Evolutionary conservation across 768 basidiomycete genomes (phyloP).

Genomic region (Leccinellum luteum): DNA sequence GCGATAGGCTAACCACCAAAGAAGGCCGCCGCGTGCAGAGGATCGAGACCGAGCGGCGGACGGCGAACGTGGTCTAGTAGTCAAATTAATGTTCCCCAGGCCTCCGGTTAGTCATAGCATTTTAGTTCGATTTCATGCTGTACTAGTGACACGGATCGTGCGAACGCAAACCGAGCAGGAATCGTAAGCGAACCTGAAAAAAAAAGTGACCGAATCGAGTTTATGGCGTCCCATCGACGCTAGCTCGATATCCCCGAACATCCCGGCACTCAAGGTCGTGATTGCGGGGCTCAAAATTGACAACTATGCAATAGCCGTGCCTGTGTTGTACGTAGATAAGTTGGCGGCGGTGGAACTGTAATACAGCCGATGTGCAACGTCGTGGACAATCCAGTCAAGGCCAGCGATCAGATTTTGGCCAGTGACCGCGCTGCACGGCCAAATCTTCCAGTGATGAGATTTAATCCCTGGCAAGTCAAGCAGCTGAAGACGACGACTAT

Average conservation of each 20-base stretch:
- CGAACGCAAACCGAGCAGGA: conserved; percentile 5
- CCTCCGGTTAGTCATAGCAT: conserved; percentile 7
- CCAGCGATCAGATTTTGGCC: conserved; percentile 83
- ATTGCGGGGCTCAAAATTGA: conserved; percentile 5
- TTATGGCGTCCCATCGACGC: conserved; percentile 10
- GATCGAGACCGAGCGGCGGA: conserved; percentile 13
- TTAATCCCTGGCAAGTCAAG: conserved; percentile 78
- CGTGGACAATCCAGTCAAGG: conserved; percentile 88
- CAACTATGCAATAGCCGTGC: conserved; percentile 1
- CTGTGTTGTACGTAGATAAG: conserved; percentile 1
- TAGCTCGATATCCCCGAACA: conserved; percentile 1
- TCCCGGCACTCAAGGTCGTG: conserved; percentile 12
- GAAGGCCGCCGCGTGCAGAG: conserved; percentile 21
- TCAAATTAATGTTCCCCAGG: neutral
- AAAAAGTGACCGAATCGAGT: neutral
- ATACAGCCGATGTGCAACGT: conserved; percentile 85
- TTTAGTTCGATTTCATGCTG: conserved; percentile 9
- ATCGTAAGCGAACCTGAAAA: conserved; percentile 9
- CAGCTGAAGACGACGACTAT: conserved; percentile 45
- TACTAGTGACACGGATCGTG: conserved; percentile 2
- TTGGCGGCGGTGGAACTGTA: conserved; percentile 51
- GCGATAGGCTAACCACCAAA: conserved; percentile 9
- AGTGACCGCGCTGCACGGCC: conserved; percentile 89
- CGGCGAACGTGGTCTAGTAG: conserved; percentile 1
- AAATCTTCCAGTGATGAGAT: conserved; percentile 88